A percentile compares a stretch with the other conserved stretches of the same genome.
These are phyloP conservation scores for Aspergillus sp. DNA, from an alignment of 2,329 filamentous ascomycete genomes.

Conservation along the genomic window DNA sequence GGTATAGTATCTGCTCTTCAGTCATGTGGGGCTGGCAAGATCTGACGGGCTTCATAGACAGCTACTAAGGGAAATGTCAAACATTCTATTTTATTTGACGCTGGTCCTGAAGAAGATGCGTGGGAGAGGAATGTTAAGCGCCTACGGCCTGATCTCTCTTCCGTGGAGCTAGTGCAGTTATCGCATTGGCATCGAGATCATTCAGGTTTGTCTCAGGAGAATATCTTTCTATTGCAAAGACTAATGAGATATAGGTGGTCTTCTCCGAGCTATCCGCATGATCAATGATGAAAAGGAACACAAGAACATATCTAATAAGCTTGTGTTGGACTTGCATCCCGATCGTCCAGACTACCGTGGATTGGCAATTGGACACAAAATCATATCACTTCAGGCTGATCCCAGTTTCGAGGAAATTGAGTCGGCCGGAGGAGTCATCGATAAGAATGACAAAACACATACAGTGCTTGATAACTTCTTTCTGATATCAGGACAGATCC, in stretches of 20 bases:
- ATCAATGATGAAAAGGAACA: constrained; percentile 38
- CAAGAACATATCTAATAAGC: constrained; percentile 12
- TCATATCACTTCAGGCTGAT: constrained; percentile 48
- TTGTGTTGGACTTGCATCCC: constrained; percentile 48
- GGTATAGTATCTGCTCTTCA: constrained; percentile 24
- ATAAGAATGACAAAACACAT: constrained; percentile 36
- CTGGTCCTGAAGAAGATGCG: constrained; percentile 46
- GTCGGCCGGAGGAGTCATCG: constrained; percentile 35
- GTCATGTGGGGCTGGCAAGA: background rate
- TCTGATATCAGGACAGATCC: constrained; percentile 49
- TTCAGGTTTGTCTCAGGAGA: constrained; percentile 32
- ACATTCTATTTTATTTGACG: constrained; percentile 48
- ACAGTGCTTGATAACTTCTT: constrained; percentile 46
- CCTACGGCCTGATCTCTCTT: constrained; percentile 36
- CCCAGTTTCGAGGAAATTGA: constrained; percentile 46
- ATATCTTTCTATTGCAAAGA: background rate
- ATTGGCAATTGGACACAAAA: constrained; percentile 33
- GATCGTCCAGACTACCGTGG: constrained; percentile 47
- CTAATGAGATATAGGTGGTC: constrained; percentile 32
- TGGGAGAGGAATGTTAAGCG: constrained; percentile 47
- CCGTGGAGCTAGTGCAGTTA: constrained; percentile 44
- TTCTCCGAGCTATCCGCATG: constrained; percentile 44
- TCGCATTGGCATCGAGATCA: constrained; percentile 53
- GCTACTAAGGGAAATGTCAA: constrained; percentile 39
- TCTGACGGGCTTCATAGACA: constrained; percentile 31